Conservation (phyloP, 2,329 filamentous ascomycete species). For the Fusarium nodosum region DNA sequence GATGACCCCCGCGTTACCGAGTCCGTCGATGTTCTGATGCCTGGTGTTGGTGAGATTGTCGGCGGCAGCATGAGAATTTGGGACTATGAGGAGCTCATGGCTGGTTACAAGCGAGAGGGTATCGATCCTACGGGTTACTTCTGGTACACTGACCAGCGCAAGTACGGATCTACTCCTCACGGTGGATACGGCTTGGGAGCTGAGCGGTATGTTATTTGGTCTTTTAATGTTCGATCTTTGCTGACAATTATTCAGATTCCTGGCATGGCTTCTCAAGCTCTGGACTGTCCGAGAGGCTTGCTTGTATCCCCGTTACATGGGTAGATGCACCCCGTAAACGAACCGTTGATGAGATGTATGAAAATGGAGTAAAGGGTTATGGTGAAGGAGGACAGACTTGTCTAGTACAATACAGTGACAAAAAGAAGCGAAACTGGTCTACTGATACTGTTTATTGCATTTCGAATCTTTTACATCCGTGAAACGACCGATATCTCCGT, state of each 20-base stretch:
- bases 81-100: conserved; percentile 89
- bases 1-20: conserved; percentile 88
- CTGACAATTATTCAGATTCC: conserved; percentile 54
- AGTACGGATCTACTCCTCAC: conserved; percentile 91
- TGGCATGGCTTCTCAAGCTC: conserved; percentile 75
- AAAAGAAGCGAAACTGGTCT: conserved; percentile 37
- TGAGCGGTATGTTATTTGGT: conserved; percentile 68
- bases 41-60: conserved; percentile 96
- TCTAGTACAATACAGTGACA: conserved; percentile 30
- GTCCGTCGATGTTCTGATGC: conserved; percentile 88
- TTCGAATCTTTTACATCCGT: neutral
- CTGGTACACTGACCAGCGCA: conserved; percentile 98
- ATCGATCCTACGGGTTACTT: conserved; percentile 91
- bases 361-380: conserved; percentile 37
- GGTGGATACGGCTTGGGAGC: conserved; percentile 94
- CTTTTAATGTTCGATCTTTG: neutral
- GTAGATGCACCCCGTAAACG: conserved; percentile 78
- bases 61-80: conserved; percentile 98
- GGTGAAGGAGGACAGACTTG: conserved; percentile 28
- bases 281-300: conserved; percentile 76
- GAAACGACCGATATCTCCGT: conserved; percentile 28
- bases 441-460: conserved; percentile 15
- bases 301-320: conserved; percentile 85
- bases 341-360: conserved; percentile 22
- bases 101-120: conserved; percentile 86